phyloP scores from a whole-genome alignment of 2,329 filamentous ascomycete genomes.

The Alternaria gaisen region DNA sequence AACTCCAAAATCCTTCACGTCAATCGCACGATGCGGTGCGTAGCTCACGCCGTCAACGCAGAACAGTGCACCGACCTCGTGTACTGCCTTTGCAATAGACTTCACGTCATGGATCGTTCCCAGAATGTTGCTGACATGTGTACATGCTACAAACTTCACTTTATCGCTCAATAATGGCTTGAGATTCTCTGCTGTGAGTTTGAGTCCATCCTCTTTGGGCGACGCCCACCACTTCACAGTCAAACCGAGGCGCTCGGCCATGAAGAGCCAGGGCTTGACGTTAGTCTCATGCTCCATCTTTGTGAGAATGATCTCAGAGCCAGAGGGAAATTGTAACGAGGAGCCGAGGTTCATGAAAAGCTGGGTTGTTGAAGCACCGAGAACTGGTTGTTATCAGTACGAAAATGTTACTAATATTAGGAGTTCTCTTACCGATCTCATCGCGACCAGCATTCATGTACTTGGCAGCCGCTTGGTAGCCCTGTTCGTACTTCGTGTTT shows the following conservation, averaged over 20 bases:
- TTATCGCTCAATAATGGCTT: conserved; percentile 66
- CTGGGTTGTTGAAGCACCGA: conserved; percentile 79
- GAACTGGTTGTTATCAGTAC: conserved; percentile 55
- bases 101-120: conserved; percentile 73
- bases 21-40: conserved; percentile 75
- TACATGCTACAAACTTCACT: conserved; percentile 76
- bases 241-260: conserved; percentile 69
- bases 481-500: conserved; percentile 67
- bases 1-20: conserved; percentile 72
- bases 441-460: conserved; percentile 74
- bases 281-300: conserved; percentile 81
- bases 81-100: conserved; percentile 63
- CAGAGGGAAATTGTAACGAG: conserved; percentile 44
- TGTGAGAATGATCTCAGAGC: conserved; percentile 75
- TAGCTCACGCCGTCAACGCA: conserved; percentile 80
- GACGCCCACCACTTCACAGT: conserved; percentile 75
- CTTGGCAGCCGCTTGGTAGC: conserved; percentile 70
- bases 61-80: conserved; percentile 65
- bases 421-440: conserved; percentile 65
- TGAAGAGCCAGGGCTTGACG: conserved; percentile 74
- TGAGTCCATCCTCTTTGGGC: conserved; percentile 59
- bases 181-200: conserved; percentile 66
- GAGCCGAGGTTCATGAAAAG: conserved; percentile 72
- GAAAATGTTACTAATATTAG: neutral
- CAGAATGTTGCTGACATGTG: conserved; percentile 77